These are phyloP conservation scores for Amniculicola lignicola DNA, from an alignment of 495 filamentous ascomycete genomes.

Conservation along the genomic window DNA sequence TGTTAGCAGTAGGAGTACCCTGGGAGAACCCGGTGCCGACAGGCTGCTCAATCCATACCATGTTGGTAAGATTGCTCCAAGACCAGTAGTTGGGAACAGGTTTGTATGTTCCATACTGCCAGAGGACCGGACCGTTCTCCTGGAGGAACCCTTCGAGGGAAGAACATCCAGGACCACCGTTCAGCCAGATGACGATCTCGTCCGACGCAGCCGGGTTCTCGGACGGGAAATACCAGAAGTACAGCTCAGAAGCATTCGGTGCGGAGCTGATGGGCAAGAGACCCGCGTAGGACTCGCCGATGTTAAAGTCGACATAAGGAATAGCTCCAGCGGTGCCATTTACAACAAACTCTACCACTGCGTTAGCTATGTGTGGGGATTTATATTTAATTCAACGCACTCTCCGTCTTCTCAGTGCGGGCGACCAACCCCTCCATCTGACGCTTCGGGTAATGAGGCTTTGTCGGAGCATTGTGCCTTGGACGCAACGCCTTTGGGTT, in stretches of 20 bases:
- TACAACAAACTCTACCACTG: conserved; percentile 37
- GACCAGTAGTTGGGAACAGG: conserved; percentile 40
- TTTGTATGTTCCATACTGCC: conserved; percentile 44
- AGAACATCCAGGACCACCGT: conserved; percentile 38
- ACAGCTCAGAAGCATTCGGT: conserved; percentile 39
- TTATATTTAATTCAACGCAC: conserved; percentile 4
- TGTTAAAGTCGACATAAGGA: conserved; percentile 44
- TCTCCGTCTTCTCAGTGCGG: conserved; percentile 39
- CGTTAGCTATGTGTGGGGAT: neutral
- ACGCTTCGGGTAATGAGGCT: conserved; percentile 18
- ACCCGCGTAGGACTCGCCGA: conserved; percentile 46
- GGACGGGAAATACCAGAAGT: conserved; percentile 46
- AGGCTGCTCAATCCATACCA: conserved; percentile 74
- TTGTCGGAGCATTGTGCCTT: conserved; percentile 7
- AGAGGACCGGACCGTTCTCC: conserved; percentile 44
- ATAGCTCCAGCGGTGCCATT: conserved; percentile 39
- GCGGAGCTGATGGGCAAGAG: conserved; percentile 39
- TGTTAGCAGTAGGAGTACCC: conserved; percentile 52
- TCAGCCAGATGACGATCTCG: conserved; percentile 44
- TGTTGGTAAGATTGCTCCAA: conserved; percentile 73
- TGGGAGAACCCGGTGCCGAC: conserved; percentile 67
- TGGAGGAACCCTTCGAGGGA: conserved; percentile 43
- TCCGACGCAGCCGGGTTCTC: conserved; percentile 25
- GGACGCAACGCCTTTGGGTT: too few species aligned
- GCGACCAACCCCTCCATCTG: conserved; percentile 31